Percentiles rank a stretch among this genome's conserved stretches.
Evolutionary conservation across 768 basidiomycete species (phyloP).

Genomic region (Tulasnella sp.): DNA sequence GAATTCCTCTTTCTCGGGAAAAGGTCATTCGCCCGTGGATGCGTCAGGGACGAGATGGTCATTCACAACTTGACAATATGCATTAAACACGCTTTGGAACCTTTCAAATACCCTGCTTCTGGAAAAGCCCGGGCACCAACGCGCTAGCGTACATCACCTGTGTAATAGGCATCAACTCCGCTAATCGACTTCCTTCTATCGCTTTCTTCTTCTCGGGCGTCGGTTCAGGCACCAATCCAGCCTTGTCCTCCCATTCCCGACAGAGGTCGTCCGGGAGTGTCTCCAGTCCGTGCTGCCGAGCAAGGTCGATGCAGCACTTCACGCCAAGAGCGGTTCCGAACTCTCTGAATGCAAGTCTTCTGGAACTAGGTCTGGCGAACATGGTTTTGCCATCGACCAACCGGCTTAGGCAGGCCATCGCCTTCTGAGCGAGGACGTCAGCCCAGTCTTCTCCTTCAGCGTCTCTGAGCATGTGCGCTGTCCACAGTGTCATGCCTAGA

Average conservation of each 20-base stretch:
- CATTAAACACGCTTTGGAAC: no score
- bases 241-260: not conserved
- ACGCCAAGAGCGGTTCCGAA: constrained; percentile 22
- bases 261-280: not conserved
- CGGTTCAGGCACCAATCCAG: not conserved
- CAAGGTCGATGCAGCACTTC: constrained; percentile 12
- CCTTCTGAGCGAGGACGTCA: constrained; percentile 17
- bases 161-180: constrained; percentile 19
- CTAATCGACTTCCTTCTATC: constrained; percentile 1
- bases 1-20: no score
- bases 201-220: constrained; percentile 6
- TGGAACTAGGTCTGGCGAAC: constrained; percentile 17
- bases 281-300: not conserved
- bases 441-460: constrained; percentile 20
- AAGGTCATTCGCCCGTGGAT: no score
- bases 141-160: constrained; percentile 22
- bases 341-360: constrained; percentile 24
- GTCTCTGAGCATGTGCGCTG: constrained; percentile 21
- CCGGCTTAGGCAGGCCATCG: constrained; percentile 18
- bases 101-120: not conserved
- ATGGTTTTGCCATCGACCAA: constrained; percentile 18
- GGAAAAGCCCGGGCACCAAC: constrained; percentile 16
- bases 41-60: no score
- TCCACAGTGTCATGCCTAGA: constrained; percentile 26
- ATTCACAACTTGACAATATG: no score